Evolutionary conservation across 2,329 filamentous ascomycete species (phyloP).

Genomic region (Nothophoma quercina): DNA sequence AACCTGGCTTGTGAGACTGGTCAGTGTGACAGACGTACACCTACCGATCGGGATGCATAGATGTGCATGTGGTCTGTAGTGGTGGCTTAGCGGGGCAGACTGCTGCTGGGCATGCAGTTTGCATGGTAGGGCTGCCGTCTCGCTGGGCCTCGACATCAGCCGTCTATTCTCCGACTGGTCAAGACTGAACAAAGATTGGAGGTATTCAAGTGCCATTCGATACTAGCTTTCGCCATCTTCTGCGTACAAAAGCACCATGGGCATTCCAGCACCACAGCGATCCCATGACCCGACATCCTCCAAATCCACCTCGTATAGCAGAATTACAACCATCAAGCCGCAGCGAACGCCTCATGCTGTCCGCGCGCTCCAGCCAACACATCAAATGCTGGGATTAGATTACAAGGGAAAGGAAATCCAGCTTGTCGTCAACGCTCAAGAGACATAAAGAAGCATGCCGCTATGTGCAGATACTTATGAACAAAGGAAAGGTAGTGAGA

Average conservation of each 20-base stretch:
- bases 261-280: conserved; percentile 12
- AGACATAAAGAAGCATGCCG: conserved; percentile 8
- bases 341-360: conserved; percentile 1
- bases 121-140: not conserved
- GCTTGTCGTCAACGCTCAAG: conserved; percentile 20
- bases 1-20: too few species aligned
- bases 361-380: conserved; percentile 17
- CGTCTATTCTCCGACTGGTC: not conserved
- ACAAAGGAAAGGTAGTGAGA: conserved; percentile 11
- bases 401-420: conserved; percentile 10
- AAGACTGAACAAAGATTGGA: not conserved
- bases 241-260: conserved; percentile 9
- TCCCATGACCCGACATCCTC: conserved; percentile 15
- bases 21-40: too few species aligned
- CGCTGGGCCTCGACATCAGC: not conserved
- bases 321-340: conserved; percentile 12
- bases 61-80: not conserved
- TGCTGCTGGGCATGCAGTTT: not conserved
- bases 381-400: conserved; percentile 14
- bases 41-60: not conserved
- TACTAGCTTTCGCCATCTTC: conserved; percentile 15
- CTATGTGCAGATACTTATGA: conserved; percentile 5
- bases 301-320: conserved; percentile 10
- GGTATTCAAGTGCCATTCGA: conserved; percentile 15
- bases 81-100: not conserved